These are phyloP conservation scores for Vararia minispora DNA, from an alignment of 768 basidiomycete species.

Conservation along the genomic window DNA sequence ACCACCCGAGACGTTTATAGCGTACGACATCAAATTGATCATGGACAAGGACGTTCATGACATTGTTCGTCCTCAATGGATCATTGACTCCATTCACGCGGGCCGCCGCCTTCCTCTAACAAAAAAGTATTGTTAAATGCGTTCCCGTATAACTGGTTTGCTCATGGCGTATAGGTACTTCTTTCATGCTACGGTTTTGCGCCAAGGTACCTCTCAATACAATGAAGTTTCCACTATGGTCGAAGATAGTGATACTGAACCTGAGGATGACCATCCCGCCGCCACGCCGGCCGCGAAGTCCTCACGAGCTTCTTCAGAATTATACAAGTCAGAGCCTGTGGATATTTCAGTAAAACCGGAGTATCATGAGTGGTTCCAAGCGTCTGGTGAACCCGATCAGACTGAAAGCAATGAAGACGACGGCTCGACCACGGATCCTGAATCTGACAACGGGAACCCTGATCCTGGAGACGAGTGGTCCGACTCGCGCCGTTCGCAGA, in stretches of 20 bases:
- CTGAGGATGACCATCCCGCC: constrained; percentile 13
- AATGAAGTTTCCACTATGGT: constrained; percentile 12
- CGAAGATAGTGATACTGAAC: constrained; percentile 27
- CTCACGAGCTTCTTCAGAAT: too few species aligned
- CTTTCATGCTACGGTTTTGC: constrained; percentile 54
- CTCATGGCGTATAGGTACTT: constrained; percentile 45
- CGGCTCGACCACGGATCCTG: constrained; percentile 47
- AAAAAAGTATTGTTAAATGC: constrained; percentile 64
- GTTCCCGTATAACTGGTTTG: background rate
- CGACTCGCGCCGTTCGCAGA: constrained; percentile 11
- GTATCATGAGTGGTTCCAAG: constrained; percentile 13
- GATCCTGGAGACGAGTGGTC: constrained; percentile 31
- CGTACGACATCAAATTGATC: constrained; percentile 58
- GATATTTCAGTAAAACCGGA: constrained; percentile 3
- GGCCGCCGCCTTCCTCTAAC: constrained; percentile 46
- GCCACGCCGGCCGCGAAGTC: too few species aligned
- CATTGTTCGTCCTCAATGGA: constrained; percentile 74
- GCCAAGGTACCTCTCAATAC: constrained; percentile 43
- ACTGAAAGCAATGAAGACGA: constrained; percentile 21
- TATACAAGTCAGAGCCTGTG: constrained; percentile 5
- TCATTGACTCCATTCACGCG: constrained; percentile 61
- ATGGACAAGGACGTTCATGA: constrained; percentile 63
- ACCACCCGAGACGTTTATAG: constrained; percentile 22
- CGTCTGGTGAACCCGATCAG: constrained; percentile 20
- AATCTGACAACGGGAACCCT: constrained; percentile 53